Base-by-base conservation (phyloP, 495 filamentous ascomycete species). In the Hypoxylon crocopeplum region DNA sequence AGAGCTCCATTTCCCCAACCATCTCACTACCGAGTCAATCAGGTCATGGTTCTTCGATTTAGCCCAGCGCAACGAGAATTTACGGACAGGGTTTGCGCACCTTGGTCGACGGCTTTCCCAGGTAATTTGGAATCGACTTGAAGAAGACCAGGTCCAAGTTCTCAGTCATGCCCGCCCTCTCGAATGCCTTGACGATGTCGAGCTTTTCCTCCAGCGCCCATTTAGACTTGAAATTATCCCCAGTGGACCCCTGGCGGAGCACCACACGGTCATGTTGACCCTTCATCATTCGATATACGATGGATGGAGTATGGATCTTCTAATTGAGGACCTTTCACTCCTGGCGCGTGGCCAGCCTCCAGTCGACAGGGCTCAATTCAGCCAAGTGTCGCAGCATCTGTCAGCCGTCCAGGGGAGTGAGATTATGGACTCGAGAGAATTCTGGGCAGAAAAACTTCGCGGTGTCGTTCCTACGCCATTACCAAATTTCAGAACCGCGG, bases 251-350 rank as follows among this genome's bases (percentile, higher is more conserved):
- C 22, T 17, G 2, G 67, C 39, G 13, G 58, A n/a, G 51, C 65
- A 47, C 17, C 73, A 47, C 15, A 53, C 44, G 1, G 39, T 66
- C 10, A 15, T 62, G 2, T 15, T 68, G 5, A 68, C 61, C 2
- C 20, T 95, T 22, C 88, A 93, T 56, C 91, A 95, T 72, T 83
- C 87, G 0, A 66, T 93, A 0, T 94, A 94, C 61, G 91, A 95
- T 64, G 91, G 89, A 5, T 95, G 91, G 91, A 90, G 88, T 4
- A 79, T 89, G 64, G 90, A 93, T 47, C 70, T 91, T 25, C 69
- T 94, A 0, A 64, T 91, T 16, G 72, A 77, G 2, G 89, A 93
- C 63, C 75, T 95, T 1, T 67, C 77, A 24, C 58, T 52, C 5
- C 61, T 84, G 3, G 66, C 77, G 45, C 59, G 34, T 20, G 70